Base-by-base conservation (phyloP, 257 asterid genomes). In the Coffea canephora region DNA sequence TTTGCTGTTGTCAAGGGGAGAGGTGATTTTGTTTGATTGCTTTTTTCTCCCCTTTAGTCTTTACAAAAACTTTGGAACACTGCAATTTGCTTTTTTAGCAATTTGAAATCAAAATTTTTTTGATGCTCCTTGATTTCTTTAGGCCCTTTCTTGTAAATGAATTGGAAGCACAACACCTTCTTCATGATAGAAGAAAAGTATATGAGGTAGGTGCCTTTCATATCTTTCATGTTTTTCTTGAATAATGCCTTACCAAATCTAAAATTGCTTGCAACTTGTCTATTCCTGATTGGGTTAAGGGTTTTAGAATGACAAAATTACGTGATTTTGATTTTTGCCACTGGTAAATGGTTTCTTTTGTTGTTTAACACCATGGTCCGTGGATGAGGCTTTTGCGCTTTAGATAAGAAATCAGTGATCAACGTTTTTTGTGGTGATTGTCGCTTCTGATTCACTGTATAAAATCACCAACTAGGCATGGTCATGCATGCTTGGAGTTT, bases 61-160 rank as follows among this genome's bases (percentile, higher is more conserved):
- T 74, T 39, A 27, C 36, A 25, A 31, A 59, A n/a, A 16, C 18
- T 19, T 76, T 46, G 46, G 49, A 31, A 76, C 45, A 61, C 71
- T 41, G 1, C 36, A 23, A 36, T 23, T 41, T 61, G 61, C 59
- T 8, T 39, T 61, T 61, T 65, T 7, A 41, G 55, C 49, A 12
- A 65, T n/a, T 25, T 57, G n/a, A n/a, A 18, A 48, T 48, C 19
- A 25, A 57, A 39, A 36, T 61, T 55, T 61, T 61, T 48, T 49
- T 78, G 18, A 74, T 31, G 54, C 72, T 34, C 54, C 48, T 13
- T 78, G 41, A 39, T 66, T 65, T 82, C 78, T 89, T 81, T 81
- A 95, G 97, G 97, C 97, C 97, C 66, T 90, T 89, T 84, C 97
- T 93, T 76, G 96, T 93, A 23, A 93, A 93, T 85, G 97, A 93